phyloP scores from a whole-genome alignment of 805 yeast species.

The Sugiyamaella marilandica region DNA sequence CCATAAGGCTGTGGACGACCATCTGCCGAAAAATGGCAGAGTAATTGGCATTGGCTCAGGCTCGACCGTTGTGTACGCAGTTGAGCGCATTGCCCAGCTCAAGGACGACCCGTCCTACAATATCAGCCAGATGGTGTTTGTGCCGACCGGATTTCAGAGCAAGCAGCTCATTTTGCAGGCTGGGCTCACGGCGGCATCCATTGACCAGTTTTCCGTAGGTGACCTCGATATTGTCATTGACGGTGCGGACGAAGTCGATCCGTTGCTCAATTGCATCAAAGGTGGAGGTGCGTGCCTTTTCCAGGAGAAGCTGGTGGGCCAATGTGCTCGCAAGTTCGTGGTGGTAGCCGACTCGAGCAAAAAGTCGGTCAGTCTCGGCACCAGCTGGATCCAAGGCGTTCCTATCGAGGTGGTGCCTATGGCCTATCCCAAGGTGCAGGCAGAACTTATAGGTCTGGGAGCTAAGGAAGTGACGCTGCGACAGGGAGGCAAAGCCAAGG shows the following conservation, averaged over 20 bases:
- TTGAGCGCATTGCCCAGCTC: constrained; percentile 82
- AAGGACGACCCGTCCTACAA: constrained; percentile 31
- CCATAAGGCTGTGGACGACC: constrained; percentile 85
- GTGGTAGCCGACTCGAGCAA: constrained; percentile 92
- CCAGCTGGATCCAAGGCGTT: constrained; percentile 81
- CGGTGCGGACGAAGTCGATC: constrained; percentile 97
- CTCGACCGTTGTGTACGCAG: constrained; percentile 94
- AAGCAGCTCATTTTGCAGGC: constrained; percentile 78
- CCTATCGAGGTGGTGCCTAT: constrained; percentile 95
- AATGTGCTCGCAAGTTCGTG: constrained; percentile 67
- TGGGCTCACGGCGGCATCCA: constrained; percentile 69
- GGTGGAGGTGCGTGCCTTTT: constrained; percentile 99
- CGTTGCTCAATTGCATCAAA: constrained; percentile 75
- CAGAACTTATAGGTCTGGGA: constrained; percentile 59
- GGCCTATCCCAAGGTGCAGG: constrained; percentile 70
- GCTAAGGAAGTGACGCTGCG: constrained; percentile 63
- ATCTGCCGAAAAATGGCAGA: constrained; percentile 61
- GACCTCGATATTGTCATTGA: constrained; percentile 89
- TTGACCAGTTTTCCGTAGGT: constrained; percentile 67
- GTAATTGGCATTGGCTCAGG: constrained; percentile 96
- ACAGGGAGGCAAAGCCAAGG: constrained; percentile 86
- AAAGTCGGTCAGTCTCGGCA: constrained; percentile 68
- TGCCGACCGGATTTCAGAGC: constrained; percentile 97
- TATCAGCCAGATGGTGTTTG: constrained; percentile 60
- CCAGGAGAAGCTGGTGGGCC: constrained; percentile 93